phyloP scores from a whole-genome alignment of 176 grass and related monocot genomes.

The Leersia perrieri region DNA sequence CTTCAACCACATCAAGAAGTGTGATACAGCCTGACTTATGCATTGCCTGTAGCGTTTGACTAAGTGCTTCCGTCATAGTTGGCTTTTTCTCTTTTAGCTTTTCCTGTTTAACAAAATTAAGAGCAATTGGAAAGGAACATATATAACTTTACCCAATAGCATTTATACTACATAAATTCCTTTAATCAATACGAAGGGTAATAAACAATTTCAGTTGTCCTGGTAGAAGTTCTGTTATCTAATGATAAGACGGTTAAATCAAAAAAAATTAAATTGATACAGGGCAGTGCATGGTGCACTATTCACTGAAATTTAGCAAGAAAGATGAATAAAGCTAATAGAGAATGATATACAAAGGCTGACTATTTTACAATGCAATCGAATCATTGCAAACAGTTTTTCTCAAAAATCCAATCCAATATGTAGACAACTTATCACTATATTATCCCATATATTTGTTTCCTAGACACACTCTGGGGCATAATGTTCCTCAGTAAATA shows the following conservation, averaged over 20 bases:
- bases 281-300: not conserved
- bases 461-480: not conserved
- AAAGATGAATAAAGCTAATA: not conserved
- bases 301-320: not conserved
- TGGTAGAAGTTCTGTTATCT: not conserved
- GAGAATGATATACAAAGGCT: not conserved
- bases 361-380: not conserved
- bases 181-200: not conserved
- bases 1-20: constrained; percentile 87
- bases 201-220: not conserved
- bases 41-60: constrained; percentile 82
- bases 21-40: constrained; percentile 91
- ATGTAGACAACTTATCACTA: not conserved
- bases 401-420: not conserved
- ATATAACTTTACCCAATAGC: not conserved
- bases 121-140: not conserved
- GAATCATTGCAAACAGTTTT: not conserved
- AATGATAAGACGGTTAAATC: not conserved
- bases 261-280: not conserved
- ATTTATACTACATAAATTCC: not conserved
- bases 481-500: not conserved
- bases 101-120: constrained; percentile 59
- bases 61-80: constrained; percentile 67
- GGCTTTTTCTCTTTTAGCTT: constrained; percentile 98
- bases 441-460: not conserved